These are phyloP conservation scores for Aspergillus melleus DNA, from an alignment of 2,329 filamentous ascomycete species.

Conservation along the genomic window DNA sequence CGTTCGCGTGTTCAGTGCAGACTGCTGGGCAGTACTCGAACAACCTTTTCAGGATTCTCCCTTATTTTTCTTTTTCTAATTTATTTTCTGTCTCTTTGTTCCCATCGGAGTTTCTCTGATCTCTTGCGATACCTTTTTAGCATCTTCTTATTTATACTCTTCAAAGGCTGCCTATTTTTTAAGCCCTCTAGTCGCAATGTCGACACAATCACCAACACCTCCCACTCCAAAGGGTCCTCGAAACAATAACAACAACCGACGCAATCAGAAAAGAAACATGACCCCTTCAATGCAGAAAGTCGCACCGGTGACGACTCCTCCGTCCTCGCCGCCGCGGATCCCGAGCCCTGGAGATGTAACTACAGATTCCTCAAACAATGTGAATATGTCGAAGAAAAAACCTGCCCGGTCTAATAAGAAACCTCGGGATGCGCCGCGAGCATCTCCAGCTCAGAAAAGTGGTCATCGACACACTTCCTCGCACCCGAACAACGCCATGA, in stretches of 20 bases:
- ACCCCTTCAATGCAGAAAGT: constrained; percentile 33
- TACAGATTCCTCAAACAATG: constrained; percentile 32
- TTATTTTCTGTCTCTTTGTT: constrained; percentile 17
- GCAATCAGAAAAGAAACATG: constrained; percentile 36
- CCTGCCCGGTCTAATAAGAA: constrained; percentile 38
- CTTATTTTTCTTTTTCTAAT: constrained; percentile 11
- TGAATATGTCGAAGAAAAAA: constrained; percentile 38
- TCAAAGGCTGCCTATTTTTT: constrained; percentile 53
- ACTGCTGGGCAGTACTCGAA: constrained; percentile 36
- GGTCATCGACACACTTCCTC: constrained; percentile 36
- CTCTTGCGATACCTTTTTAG: constrained; percentile 22
- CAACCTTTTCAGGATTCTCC: not conserved
- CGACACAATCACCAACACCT: constrained; percentile 41
- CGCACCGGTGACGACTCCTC: constrained; percentile 33
- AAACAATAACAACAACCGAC: constrained; percentile 22
- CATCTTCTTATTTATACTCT: constrained; percentile 27
- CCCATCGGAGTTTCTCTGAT: constrained; percentile 12
- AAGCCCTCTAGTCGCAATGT: constrained; percentile 49
- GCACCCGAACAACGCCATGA: constrained; percentile 38
- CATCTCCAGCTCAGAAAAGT: constrained; percentile 26
- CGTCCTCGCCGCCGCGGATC: constrained; percentile 37
- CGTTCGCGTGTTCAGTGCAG: constrained; percentile 30
- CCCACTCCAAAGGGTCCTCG: constrained; percentile 41
- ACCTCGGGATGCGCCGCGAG: constrained; percentile 28
- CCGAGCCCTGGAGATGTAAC: constrained; percentile 31